These are phyloP conservation scores for Circinella minor DNA, from an alignment of 371 early-diverging fungal genomes.

Conservation along the genomic window DNA sequence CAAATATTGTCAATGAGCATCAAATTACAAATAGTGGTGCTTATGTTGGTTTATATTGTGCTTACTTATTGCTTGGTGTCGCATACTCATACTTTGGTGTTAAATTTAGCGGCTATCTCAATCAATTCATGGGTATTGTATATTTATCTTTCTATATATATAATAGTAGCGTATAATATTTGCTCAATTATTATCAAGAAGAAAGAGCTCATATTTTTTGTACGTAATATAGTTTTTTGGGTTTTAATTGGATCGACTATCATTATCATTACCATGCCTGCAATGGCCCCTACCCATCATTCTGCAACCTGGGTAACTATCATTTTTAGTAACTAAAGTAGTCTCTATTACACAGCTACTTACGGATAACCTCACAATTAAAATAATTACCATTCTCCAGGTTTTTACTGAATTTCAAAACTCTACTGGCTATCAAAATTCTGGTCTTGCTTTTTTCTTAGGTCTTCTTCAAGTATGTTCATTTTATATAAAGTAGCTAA, in stretches of 20 bases:
- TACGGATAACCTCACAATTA: too few species aligned
- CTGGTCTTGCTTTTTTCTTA: conserved; percentile 37
- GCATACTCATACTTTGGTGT: conserved; percentile 33
- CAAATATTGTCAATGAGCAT: conserved; percentile 24
- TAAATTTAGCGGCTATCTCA: conserved; percentile 32
- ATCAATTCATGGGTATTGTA: conserved; percentile 18
- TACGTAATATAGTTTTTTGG: conserved; percentile 30
- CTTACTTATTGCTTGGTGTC: conserved; percentile 26
- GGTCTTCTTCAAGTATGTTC: conserved; percentile 34
- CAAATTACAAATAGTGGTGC: conserved; percentile 35
- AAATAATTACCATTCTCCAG: too few species aligned
- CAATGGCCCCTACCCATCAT: conserved; percentile 37
- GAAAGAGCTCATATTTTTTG: too few species aligned
- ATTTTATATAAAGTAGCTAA: neutral
- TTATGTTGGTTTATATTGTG: conserved; percentile 39
- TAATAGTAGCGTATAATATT: too few species aligned
- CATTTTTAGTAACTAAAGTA: too few species aligned
- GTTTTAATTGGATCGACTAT: conserved; percentile 39
- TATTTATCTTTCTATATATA: too few species aligned
- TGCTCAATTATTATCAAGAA: neutral
- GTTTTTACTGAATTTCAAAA: conserved; percentile 42
- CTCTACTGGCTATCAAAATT: conserved; percentile 36
- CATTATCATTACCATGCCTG: conserved; percentile 39
- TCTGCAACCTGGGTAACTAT: conserved; percentile 32
- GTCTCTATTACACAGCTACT: too few species aligned